Conservation (phyloP, 208 protist species). For the Leishmania guyanensis region DNA sequence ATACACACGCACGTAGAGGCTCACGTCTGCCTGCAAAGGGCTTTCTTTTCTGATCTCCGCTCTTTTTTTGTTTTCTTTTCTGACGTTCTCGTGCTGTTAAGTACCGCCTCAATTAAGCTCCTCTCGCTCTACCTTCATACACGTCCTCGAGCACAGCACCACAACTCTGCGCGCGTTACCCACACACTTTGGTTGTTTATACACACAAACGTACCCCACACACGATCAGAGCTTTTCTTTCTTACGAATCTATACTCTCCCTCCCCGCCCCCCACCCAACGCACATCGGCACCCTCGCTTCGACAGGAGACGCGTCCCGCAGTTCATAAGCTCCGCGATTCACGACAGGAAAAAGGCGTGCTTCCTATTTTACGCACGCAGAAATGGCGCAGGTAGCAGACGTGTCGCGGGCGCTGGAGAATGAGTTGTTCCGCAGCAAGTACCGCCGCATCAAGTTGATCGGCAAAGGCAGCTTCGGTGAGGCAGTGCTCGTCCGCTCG, state of each 20-base stretch:
- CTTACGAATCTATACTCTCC: not conserved
- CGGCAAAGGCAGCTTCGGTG: constrained; percentile 92
- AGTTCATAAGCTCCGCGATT: not conserved
- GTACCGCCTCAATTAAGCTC: not conserved
- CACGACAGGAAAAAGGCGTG: not conserved
- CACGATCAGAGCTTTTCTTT: constrained; percentile 5
- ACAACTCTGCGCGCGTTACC: not conserved
- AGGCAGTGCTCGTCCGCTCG: constrained; percentile 90
- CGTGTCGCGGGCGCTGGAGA: constrained; percentile 76
- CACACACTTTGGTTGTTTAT: not conserved
- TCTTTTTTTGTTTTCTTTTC: constrained; percentile 10
- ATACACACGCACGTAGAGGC: not conserved
- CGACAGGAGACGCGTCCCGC: not conserved
- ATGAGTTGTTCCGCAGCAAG: constrained; percentile 82
- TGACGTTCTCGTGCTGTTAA: not conserved
- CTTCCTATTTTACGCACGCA: not conserved
- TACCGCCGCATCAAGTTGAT: constrained; percentile 90
- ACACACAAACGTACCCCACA: constrained; percentile 3
- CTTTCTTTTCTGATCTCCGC: constrained; percentile 1
- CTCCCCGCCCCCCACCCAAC: not conserved
- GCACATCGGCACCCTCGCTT: not conserved
- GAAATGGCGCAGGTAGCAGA: constrained; percentile 72
- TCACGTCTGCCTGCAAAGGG: not conserved
- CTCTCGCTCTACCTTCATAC: not conserved
- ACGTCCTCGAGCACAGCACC: not conserved